phyloP scores from a whole-genome alignment of 495 filamentous ascomycete species.

The Xanthoparmelia taractica region DNA sequence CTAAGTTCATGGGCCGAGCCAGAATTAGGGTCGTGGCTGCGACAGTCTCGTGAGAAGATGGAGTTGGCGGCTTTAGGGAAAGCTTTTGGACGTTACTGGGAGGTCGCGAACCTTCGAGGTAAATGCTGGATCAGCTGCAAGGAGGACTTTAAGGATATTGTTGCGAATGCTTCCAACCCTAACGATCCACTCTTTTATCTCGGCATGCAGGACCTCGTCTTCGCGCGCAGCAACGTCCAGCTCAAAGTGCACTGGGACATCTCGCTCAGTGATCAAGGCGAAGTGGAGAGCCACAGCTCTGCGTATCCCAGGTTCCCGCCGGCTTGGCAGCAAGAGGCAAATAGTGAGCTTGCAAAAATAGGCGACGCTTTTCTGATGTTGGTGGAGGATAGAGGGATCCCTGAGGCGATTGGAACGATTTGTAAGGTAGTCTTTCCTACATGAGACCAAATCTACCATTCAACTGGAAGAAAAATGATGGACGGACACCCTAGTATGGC shows the following conservation, averaged over 20 bases:
- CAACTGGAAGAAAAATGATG: not conserved
- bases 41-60: not conserved
- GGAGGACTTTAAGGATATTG: conserved; percentile 26
- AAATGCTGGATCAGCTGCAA: conserved; percentile 14
- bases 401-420: conserved; percentile 12
- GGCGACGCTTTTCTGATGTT: conserved; percentile 35
- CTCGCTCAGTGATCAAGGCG: conserved; percentile 31
- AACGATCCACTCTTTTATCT: conserved; percentile 33
- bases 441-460: not conserved
- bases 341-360: conserved; percentile 12
- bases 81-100: conserved; percentile 14
- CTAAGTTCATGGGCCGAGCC: conserved; percentile 11
- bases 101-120: conserved; percentile 10
- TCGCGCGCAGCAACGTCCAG: conserved; percentile 27
- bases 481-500: not conserved
- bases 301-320: conserved; percentile 33
- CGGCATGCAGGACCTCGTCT: conserved; percentile 36
- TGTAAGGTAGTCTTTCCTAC: conserved; percentile 19
- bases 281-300: conserved; percentile 39
- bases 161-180: not conserved
- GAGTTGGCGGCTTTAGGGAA: conserved; percentile 8
- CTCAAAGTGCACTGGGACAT: conserved; percentile 31
- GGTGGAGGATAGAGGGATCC: conserved; percentile 27
- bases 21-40: conserved; percentile 14
- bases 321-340: conserved; percentile 13